Base-by-base conservation (phyloP, 1,284 basidiomycete genomes). In the Tilletia walkeri region DNA sequence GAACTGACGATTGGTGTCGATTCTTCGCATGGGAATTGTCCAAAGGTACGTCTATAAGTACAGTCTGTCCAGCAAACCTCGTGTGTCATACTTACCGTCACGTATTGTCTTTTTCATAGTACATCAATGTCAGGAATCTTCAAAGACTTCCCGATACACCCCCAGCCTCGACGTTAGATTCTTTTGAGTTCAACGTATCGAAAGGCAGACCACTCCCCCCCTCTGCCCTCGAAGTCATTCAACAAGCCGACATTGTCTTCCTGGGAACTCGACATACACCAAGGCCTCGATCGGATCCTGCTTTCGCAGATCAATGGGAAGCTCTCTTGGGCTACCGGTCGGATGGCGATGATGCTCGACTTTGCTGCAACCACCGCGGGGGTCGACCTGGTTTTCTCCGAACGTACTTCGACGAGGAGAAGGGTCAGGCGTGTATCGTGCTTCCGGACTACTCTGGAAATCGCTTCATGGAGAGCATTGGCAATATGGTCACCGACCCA, bases 391-490 rank as follows among this genome's bases (percentile, higher is more conserved):
- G 71, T 9, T 72, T 70, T 41, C n/a, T 72, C 2, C 45, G 69
- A 2, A 41, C 61, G 2, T 70, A 61, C 53, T 72, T 48, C 16
- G 71, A 72, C 61, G 36, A 48, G 38, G 48, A 72, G 4, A 47
- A 56, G 14, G 45, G 48, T 4, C 18, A 65, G 18, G 66, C 38
- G 4, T 69, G 67, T 41, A n/a, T 72, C 30, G 49, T 72, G 10
- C 56, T 72, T 24, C 71, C 71, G 16, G 71, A 72, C 41, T 72
- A 47, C 39, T 49, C 39, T 6, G 71, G 71, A 6, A 72, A 72
- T 49, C 63, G 71, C 4, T 70, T 63, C 50, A 69, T 72, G 69
- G 59, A 69, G 56, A 66, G 59, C 14, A n/a, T 70, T 14, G 71
- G 71, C 24, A 72, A 72, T n/a, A 65, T 72, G 30, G 65, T 59